Percentiles rank a stretch among this genome's conserved stretches.
Evolutionary conservation across 1,284 basidiomycete species (phyloP).

Genomic region (Ustilago sp.): DNA sequence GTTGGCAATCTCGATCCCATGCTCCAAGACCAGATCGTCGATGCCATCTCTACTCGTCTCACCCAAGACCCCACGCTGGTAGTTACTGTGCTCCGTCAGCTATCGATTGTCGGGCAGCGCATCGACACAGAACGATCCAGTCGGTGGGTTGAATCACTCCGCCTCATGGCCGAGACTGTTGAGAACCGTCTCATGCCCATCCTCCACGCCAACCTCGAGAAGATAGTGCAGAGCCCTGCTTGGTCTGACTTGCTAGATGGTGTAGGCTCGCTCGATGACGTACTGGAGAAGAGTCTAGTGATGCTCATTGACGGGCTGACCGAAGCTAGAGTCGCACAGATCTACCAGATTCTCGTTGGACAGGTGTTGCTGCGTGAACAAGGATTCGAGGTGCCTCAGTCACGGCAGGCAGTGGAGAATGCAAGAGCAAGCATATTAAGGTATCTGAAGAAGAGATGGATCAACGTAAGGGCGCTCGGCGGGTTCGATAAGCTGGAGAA

Average conservation of each 20-base stretch:
- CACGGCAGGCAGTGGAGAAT: slow-evolving; percentile 50
- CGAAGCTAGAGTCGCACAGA: slow-evolving; percentile 47
- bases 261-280: slow-evolving; percentile 54
- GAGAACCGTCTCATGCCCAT: slow-evolving; percentile 46
- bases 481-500: slow-evolving; percentile 83
- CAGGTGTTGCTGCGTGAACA: slow-evolving; percentile 62
- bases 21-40: slow-evolving; percentile 51
- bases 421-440: slow-evolving; percentile 52
- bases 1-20: slow-evolving; percentile 57
- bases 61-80: slow-evolving; percentile 25
- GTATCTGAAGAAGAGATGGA: slow-evolving; percentile 73
- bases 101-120: slow-evolving; percentile 47
- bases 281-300: slow-evolving; percentile 56
- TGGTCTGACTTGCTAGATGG: slow-evolving; percentile 58
- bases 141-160: slow-evolving; percentile 60
- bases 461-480: slow-evolving; percentile 79
- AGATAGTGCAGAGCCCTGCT: slow-evolving; percentile 49
- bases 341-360: slow-evolving; percentile 59
- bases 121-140: slow-evolving; percentile 55
- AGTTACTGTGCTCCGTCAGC: slow-evolving; percentile 50
- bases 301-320: slow-evolving; percentile 62
- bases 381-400: slow-evolving; percentile 26
- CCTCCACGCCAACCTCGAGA: slow-evolving; percentile 47
- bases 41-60: slow-evolving; percentile 34
- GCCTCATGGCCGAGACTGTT: slow-evolving; percentile 60